phyloP scores from a whole-genome alignment of 768 basidiomycete genomes.

The Cystofilobasidium capitatum region DNA sequence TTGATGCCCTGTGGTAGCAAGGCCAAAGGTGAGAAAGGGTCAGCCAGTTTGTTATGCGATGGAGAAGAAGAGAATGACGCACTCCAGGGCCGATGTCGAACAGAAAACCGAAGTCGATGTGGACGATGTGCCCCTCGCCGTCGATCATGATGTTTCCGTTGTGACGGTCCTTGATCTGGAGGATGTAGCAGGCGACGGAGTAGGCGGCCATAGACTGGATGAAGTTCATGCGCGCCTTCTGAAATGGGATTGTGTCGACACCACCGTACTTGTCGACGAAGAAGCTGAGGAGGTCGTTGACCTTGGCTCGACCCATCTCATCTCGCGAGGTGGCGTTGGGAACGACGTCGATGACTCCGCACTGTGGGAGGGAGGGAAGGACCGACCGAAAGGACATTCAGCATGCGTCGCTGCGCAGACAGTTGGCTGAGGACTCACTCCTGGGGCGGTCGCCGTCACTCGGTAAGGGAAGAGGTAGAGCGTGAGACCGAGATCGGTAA shows the following conservation, averaged over 20 bases:
- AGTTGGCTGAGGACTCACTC: constrained; percentile 50
- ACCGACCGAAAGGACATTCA: background rate
- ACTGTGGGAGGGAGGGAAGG: constrained; percentile 46
- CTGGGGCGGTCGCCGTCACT: constrained; percentile 92
- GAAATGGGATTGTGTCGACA: constrained; percentile 78
- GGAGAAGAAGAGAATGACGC: constrained; percentile 33
- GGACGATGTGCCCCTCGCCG: constrained; percentile 90
- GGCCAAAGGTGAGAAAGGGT: background rate
- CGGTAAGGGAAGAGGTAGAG: constrained; percentile 92
- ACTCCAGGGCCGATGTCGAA: constrained; percentile 94
- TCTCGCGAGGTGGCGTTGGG: constrained; percentile 96
- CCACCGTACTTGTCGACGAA: constrained; percentile 89
- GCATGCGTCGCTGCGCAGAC: background rate
- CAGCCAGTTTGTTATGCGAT: constrained; percentile 12
- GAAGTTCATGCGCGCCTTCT: constrained; percentile 85
- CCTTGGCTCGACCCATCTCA: constrained; percentile 97
- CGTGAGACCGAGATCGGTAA: constrained; percentile 73
- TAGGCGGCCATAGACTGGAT: constrained; percentile 99
- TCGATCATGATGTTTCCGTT: constrained; percentile 99
- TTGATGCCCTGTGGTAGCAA: constrained; percentile 66
- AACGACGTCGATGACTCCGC: constrained; percentile 96
- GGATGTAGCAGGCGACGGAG: constrained; percentile 91
- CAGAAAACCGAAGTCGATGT: constrained; percentile 90
- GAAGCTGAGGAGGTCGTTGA: constrained; percentile 90
- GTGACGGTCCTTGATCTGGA: constrained; percentile 97